These are phyloP conservation scores for Candida silvicultrix DNA, from an alignment of 805 yeast species.

Conservation along the genomic window DNA sequence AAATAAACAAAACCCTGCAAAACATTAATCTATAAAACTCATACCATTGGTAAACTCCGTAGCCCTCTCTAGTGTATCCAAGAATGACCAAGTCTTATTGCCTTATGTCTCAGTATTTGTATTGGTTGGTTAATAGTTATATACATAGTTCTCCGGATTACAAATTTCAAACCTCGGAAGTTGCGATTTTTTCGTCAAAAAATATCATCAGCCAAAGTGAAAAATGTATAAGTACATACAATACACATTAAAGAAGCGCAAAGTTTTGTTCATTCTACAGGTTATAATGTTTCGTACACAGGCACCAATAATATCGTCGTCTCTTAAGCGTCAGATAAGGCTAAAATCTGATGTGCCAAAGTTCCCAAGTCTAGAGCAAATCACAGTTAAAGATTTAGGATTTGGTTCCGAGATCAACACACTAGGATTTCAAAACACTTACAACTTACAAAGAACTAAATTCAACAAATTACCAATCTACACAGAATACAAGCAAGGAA, in stretches of 20 bases:
- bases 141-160: neutral
- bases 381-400: conserved; percentile 23
- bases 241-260: no score
- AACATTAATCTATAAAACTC: no score
- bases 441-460: conserved; percentile 40
- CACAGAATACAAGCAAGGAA: conserved; percentile 57
- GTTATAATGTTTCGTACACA: neutral
- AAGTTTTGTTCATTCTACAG: neutral
- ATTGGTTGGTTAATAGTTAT: no score
- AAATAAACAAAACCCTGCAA: no score
- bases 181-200: neutral
- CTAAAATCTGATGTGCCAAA: conserved; percentile 1
- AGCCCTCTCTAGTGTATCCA: no score
- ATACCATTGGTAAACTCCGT: no score
- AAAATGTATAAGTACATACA: no score
- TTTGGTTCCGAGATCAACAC: conserved; percentile 10
- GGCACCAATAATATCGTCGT: neutral
- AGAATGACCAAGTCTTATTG: no score
- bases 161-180: neutral
- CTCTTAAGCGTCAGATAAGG: neutral
- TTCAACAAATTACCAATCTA: conserved; percentile 80
- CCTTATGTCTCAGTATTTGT: no score
- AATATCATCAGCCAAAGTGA: neutral
- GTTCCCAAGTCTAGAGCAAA: neutral
- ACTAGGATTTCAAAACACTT: conserved; percentile 23